Evolutionary conservation across 1,139 yeast genomes (phyloP).

Genomic region (Kurtzmaniella quercitrusa): DNA sequence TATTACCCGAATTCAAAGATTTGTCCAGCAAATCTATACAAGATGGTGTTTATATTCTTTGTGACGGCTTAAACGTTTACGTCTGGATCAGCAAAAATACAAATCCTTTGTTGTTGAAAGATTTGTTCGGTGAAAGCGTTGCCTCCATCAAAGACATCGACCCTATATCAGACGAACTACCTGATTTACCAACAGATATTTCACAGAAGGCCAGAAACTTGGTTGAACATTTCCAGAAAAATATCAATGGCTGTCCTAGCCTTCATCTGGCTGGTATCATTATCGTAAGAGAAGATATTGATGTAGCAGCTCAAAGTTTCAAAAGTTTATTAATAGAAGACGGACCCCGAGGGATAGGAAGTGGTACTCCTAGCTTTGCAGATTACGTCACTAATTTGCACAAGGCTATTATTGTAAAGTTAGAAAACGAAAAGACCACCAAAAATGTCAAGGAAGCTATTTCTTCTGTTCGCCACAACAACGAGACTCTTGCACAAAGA

Average conservation of each 20-base stretch:
- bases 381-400: slow-evolving; percentile 64
- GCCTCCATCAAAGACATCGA: slow-evolving; percentile 41
- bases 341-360: slow-evolving; percentile 26
- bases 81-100: slow-evolving; percentile 74
- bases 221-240: slow-evolving; percentile 44
- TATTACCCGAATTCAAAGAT: slow-evolving; percentile 49
- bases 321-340: slow-evolving; percentile 72
- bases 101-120: slow-evolving; percentile 63
- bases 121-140: slow-evolving; percentile 62
- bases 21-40: slow-evolving; percentile 43
- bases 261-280: slow-evolving; percentile 44
- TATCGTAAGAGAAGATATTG: slow-evolving; percentile 63
- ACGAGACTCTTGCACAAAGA: slow-evolving; percentile 9
- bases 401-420: slow-evolving; percentile 50
- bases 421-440: slow-evolving; percentile 43
- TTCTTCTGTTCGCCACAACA: slow-evolving; percentile 17
- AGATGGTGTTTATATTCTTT: slow-evolving; percentile 77
- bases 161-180: slow-evolving; percentile 58
- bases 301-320: slow-evolving; percentile 57
- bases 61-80: slow-evolving; percentile 60
- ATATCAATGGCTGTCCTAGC: slow-evolving; percentile 29
- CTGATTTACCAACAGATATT: slow-evolving; percentile 65
- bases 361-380: slow-evolving; percentile 49
- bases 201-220: slow-evolving; percentile 66
- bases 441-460: slow-evolving; percentile 30